Evolutionary conservation across 2,329 filamentous ascomycete species (phyloP).

Genomic region (Gaeumannomyces tritici): DNA sequence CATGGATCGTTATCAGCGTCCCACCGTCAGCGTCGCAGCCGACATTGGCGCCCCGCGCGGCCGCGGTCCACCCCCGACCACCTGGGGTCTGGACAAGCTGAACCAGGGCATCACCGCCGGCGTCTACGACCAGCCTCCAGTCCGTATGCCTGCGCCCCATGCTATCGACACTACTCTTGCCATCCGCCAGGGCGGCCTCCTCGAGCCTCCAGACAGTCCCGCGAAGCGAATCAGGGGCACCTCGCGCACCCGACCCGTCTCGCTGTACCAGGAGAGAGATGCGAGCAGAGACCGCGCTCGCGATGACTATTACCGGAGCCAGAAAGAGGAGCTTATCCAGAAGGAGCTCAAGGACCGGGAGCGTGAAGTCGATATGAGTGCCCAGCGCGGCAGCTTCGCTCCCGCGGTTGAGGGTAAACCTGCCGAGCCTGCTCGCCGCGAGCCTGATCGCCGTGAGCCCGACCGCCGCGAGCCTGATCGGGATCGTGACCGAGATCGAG

Average conservation of each 20-base stretch:
- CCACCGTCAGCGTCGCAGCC: constrained; percentile 41
- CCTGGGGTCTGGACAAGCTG: constrained; percentile 62
- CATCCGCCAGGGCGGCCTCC: constrained; percentile 18
- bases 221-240: constrained; percentile 17
- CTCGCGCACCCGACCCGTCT: constrained; percentile 34
- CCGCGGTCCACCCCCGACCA: constrained; percentile 55
- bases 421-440: background rate
- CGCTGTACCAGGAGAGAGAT: constrained; percentile 39
- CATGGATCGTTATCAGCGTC: constrained; percentile 45
- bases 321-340: constrained; percentile 35
- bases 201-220: constrained; percentile 25
- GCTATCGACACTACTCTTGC: constrained; percentile 28
- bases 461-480: background rate
- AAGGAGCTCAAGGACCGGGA: constrained; percentile 20
- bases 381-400: constrained; percentile 2
- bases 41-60: constrained; percentile 30
- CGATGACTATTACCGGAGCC: constrained; percentile 38
- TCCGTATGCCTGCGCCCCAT: constrained; percentile 34
- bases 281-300: constrained; percentile 21
- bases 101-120: constrained; percentile 30
- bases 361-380: background rate
- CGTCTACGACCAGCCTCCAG: constrained; percentile 35
- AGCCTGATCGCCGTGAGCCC: background rate
- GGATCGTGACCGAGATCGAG: background rate
- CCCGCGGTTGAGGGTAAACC: background rate